Conservation (phyloP, 371 early-diverging fungal species). For the Massospora cicadina region DNA sequence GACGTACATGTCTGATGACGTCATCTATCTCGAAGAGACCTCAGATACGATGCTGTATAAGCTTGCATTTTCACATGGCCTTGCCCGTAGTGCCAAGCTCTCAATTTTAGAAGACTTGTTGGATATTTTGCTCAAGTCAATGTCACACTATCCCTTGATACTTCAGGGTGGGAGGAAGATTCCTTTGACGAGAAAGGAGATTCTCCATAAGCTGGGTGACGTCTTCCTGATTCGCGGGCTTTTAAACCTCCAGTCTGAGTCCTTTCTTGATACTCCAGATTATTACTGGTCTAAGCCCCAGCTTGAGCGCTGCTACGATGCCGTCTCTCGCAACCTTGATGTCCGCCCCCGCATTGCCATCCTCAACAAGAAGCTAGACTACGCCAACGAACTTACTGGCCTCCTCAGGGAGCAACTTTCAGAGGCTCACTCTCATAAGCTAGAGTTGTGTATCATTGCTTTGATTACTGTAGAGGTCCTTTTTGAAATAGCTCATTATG, state of each 20-base stretch:
- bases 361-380: conserved; percentile 9
- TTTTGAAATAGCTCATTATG: conserved; percentile 4
- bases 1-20: conserved; percentile 2
- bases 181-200: conserved; percentile 1
- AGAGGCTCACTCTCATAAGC: conserved; percentile 6
- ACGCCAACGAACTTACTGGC: conserved; percentile 9
- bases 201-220: conserved; percentile 6
- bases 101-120: conserved; percentile 3
- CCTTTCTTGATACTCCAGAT: conserved; percentile 10
- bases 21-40: not conserved
- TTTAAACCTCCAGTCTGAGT: conserved; percentile 8
- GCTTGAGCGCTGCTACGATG: conserved; percentile 4
- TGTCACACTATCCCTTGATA: conserved; percentile 7
- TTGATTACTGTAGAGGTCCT: conserved; percentile 9
- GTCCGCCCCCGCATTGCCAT: conserved; percentile 7
- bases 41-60: not conserved
- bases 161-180: not conserved
- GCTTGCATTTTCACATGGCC: conserved; percentile 9
- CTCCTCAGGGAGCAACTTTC: conserved; percentile 6
- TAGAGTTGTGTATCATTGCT: conserved; percentile 8
- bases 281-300: conserved; percentile 9
- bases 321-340: conserved; percentile 5
- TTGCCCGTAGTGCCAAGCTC: conserved; percentile 8
- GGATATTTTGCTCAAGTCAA: not conserved
- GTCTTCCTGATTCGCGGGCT: conserved; percentile 7